Evolutionary conservation across 83 land plant species (phyloP).

Genomic region (Picea abies): DNA sequence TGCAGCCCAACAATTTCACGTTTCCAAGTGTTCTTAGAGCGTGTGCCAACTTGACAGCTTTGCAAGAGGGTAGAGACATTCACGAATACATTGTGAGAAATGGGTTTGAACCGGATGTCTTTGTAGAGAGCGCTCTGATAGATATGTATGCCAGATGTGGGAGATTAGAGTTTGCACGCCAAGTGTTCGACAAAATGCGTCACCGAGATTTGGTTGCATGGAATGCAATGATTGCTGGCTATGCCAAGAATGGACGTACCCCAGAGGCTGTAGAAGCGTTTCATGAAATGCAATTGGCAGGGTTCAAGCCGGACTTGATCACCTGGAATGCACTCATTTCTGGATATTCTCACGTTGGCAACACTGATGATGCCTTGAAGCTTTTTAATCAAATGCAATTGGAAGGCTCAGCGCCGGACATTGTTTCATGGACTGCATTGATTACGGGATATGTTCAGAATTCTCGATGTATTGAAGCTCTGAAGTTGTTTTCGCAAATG

Average conservation of each 20-base stretch:
- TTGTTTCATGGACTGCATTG: conserved; percentile 44
- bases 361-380: conserved; percentile 1
- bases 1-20: conserved; percentile 38
- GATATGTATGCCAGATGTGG: conserved; percentile 16
- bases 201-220: conserved; percentile 4
- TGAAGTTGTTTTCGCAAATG: conserved; percentile 40
- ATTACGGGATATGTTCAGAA: conserved; percentile 42
- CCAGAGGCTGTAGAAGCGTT: conserved; percentile 25
- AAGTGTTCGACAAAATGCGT: conserved; percentile 14
- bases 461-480: conserved; percentile 30
- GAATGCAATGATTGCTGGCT: conserved; percentile 14
- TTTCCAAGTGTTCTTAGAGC: conserved; percentile 45
- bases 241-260: background rate
- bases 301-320: conserved; percentile 34
- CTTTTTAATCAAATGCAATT: conserved; percentile 3
- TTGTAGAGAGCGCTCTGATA: conserved; percentile 37
- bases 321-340: conserved; percentile 31
- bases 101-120: conserved; percentile 34
- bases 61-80: conserved; percentile 16
- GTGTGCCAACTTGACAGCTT: conserved; percentile 20
- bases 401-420: background rate
- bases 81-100: conserved; percentile 35
- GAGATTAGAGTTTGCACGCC: conserved; percentile 3
- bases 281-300: conserved; percentile 25
- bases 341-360: background rate